Base-by-base conservation (phyloP, 495 filamentous ascomycete genomes). In the Xylaria venustula region DNA sequence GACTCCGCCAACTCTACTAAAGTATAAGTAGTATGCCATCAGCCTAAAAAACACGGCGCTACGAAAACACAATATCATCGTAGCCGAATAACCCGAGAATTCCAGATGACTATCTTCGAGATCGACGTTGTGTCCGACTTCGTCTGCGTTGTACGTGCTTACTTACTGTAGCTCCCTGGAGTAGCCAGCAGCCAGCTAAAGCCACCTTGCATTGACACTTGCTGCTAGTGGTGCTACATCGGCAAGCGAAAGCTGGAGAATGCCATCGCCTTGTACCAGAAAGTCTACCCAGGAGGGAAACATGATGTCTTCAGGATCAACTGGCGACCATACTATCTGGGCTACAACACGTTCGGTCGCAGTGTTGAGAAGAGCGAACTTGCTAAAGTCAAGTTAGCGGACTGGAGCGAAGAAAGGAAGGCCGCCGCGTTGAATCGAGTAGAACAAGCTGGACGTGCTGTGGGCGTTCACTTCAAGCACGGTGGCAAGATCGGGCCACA, bases 271-370 rank as follows among this genome's bases (percentile, higher is more conserved):
- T 25, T 52, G 3, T 52, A 52, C 17, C 25, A 45, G n/a, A 42
- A 57, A 47, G 54, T 57, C 26, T 57, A 57, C 15, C 53, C 53
- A 26, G 37, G 37, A 15, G 53, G 53, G 20, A 28, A 2, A 28
- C 8, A 19, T 22, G 53, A 42, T 9, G 23, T 45, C 17, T 45
- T 45, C 53, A 44, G 1, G 2, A 45, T 56, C 22, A 56, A 12
- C n/a, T 45, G 41, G 49, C 30, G 37, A 14, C 37, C 53, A 8
- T 45, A 56, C 23, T 56, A 56, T 42, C 53, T 45, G 8, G 53
- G 37, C 3, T 25, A 54, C 51, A 42, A 54, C 20, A 40, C 12
- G 1, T 23, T 28, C 25, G 51, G 34, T 34, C 22, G 7, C 7
- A 54, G 51, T 19, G 20, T 40, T 22, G 34, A 50, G 34, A 54